Evolutionary conservation across 768 basidiomycete species (phyloP).

Genomic region (Kwoniella mangroviensis): DNA sequence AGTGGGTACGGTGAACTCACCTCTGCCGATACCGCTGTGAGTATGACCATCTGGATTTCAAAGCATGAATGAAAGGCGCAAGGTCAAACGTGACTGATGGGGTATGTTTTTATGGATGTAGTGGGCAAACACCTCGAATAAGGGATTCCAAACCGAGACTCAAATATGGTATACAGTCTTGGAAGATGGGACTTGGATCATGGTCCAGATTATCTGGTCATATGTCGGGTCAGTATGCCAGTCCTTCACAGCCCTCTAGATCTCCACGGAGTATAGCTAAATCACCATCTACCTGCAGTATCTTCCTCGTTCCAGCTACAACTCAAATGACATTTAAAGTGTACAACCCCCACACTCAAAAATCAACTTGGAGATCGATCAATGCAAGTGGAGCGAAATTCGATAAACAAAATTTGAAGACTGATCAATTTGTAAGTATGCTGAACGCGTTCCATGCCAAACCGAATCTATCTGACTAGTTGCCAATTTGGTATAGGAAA

Average conservation of each 20-base stretch:
- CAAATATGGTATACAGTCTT: conserved; percentile 83
- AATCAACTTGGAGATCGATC: conserved; percentile 81
- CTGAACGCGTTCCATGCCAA: no score
- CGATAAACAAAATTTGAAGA: conserved; percentile 45
- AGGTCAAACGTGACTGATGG: no score
- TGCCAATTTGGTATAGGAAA: no score
- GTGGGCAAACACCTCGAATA: conserved; percentile 72
- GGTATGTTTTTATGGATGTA: conserved; percentile 47
- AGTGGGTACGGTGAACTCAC: conserved; percentile 46
- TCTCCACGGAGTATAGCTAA: not conserved
- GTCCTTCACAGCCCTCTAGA: not conserved
- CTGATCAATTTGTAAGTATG: conserved; percentile 56
- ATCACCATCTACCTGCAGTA: conserved; percentile 13
- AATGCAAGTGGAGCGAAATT: conserved; percentile 62
- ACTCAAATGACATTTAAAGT: conserved; percentile 93
- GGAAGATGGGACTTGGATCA: conserved; percentile 75
- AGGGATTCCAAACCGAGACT: conserved; percentile 87
- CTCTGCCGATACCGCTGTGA: conserved; percentile 52
- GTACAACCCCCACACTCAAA: conserved; percentile 75
- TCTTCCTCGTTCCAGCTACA: conserved; percentile 87
- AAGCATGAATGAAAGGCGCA: no score
- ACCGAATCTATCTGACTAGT: no score
- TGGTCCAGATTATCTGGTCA: conserved; percentile 87
- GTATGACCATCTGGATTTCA: no score
- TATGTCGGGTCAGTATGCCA: conserved; percentile 73